Evolutionary conservation across 371 early-diverging fungal species (phyloP), one percentile per base, ranked within the genome.

Genomic region (Apophysomyces elegans): DNA sequence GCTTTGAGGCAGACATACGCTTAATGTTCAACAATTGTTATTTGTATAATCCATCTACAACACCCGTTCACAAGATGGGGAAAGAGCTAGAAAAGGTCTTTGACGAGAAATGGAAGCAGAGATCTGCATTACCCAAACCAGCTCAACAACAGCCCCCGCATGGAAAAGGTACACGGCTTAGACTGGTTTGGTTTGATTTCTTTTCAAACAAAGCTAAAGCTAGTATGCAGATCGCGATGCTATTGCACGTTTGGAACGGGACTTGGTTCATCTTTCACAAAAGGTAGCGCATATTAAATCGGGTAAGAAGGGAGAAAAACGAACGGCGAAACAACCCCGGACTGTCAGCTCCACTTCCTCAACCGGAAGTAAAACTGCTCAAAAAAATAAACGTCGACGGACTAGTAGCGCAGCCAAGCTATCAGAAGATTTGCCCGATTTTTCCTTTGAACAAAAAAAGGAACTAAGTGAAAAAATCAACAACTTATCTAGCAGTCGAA

Each of bases 1-100:
- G 91, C 45, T 97, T 98, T 67, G 91, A 92, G 64, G 80, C 81
- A 0, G 99, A 99, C 71, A 79, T 95, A 39, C 89, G 92, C 9
- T 83, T 95, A 8, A 94, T 97, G 84, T 87, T 99, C 70, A 79
- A 85, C 50, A 99, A 99, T 78, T 99, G 99, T 78, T 94, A 91
- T 66, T 78, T 78, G 0, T 99, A 96, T 80, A 99, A 99, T 69
- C 92, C 93, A 5, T 86, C 90, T 5, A 93, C 88, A 1, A 86
- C 93, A 18, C 96, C 95, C 2, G 95, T 99, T 0, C 91, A 97
- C 76, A 79, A 88, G 16, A 90, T 93, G 82, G 97, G 95, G 0
- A 80, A 85, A 56, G 80, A 86, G 36, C 72, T 96, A 58, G 96
- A 97, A 72, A 80, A 78, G 14, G 81, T 91, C 5, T 98, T 98